Conservation (phyloP, 345 rosid species). For the Salix caprea region DNA sequence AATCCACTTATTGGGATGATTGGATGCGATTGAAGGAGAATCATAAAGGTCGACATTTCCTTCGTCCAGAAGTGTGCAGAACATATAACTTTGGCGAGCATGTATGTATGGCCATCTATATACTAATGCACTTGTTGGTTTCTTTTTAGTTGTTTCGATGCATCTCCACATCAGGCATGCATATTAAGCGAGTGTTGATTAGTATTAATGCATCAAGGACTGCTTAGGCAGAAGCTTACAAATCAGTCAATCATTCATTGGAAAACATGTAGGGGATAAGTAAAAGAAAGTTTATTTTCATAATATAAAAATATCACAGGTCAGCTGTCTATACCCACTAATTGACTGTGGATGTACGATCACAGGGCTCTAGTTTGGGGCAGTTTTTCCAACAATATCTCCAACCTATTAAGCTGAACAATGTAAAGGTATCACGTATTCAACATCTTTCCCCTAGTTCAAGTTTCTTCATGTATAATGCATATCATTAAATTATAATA, state of each 20-base stretch:
- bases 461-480: slow-evolving; percentile 7
- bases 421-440: slow-evolving; percentile 50
- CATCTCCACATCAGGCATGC: not conserved
- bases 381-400: slow-evolving; percentile 86
- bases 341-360: not conserved
- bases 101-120: slow-evolving; percentile 48
- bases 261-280: not conserved
- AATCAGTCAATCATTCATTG: not conserved
- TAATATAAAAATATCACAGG: not conserved
- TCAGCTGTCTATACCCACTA: not conserved
- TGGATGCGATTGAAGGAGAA: slow-evolving; percentile 92
- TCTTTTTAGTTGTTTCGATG: not conserved
- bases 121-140: not conserved
- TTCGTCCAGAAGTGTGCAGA: slow-evolving; percentile 96
- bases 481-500: not conserved
- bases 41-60: slow-evolving; percentile 87
- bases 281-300: not conserved
- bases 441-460: slow-evolving; percentile 1
- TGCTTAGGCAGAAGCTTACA: not conserved
- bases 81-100: slow-evolving; percentile 98
- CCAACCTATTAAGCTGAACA: slow-evolving; percentile 87
- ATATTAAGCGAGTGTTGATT: not conserved
- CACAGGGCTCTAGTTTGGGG: slow-evolving; percentile 96
- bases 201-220: not conserved
- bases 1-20: slow-evolving; percentile 96